Conservation (phyloP, 2,329 filamentous ascomycete species). For the Cadophora gregata region DNA sequence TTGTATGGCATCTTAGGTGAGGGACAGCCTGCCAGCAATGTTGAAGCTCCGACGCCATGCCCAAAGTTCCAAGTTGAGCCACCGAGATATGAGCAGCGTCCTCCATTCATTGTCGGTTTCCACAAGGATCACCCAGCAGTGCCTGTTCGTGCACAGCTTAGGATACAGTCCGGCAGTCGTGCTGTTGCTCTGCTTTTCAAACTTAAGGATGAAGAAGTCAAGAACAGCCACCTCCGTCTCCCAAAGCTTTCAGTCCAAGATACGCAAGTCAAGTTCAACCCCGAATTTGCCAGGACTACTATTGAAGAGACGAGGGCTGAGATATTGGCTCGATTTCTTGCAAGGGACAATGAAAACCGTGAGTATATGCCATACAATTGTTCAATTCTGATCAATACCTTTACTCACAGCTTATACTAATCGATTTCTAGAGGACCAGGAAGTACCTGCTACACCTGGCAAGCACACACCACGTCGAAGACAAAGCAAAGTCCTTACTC, state of each 20-base stretch:
- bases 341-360: background rate
- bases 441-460: background rate
- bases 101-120: background rate
- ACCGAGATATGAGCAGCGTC: background rate
- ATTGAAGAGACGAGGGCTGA: slow-evolving; percentile 6
- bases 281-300: slow-evolving; percentile 1
- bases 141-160: slow-evolving; percentile 9
- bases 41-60: background rate
- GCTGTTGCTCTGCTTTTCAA: background rate
- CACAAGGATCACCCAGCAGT: background rate
- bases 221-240: background rate
- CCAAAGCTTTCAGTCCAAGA: background rate
- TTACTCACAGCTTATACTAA: background rate
- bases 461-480: background rate
- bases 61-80: background rate
- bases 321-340: slow-evolving; percentile 5
- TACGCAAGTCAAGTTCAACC: background rate
- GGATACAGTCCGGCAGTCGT: background rate
- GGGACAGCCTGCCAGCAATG: background rate
- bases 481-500: background rate
- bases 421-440: background rate
- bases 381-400: background rate
- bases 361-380: background rate
- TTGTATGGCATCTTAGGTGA: background rate
- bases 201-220: background rate